phyloP scores from a whole-genome alignment of 73 alveolate species.

The Blepharisma stoltei region DNA sequence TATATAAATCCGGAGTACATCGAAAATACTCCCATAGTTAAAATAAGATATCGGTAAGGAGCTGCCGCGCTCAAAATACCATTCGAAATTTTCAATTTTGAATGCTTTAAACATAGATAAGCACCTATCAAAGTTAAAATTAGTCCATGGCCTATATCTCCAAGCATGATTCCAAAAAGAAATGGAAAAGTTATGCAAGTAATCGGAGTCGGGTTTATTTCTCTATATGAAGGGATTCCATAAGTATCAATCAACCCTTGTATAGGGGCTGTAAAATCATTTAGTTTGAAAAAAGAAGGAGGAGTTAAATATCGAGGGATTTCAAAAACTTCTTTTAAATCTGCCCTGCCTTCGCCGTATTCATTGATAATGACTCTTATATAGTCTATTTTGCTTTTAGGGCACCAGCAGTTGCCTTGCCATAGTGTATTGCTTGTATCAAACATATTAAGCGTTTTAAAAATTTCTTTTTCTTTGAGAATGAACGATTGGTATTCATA shows the following conservation, averaged over 20 bases:
- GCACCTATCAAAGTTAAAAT: slow-evolving; percentile 56
- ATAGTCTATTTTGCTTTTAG: slow-evolving; percentile 41
- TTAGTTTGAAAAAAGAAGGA: slow-evolving; percentile 82
- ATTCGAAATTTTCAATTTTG: neutral
- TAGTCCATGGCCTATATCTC: slow-evolving; percentile 96
- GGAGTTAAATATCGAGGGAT: slow-evolving; percentile 38
- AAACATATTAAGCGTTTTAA: slow-evolving; percentile 46
- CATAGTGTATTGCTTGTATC: slow-evolving; percentile 41
- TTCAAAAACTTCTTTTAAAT: slow-evolving; percentile 36
- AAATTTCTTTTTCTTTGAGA: slow-evolving; percentile 22
- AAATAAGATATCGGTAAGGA: slow-evolving; percentile 67
- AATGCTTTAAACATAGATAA: slow-evolving; percentile 24
- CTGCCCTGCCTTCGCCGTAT: slow-evolving; percentile 34
- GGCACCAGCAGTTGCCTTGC: slow-evolving; percentile 63
- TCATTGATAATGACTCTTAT: slow-evolving; percentile 40
- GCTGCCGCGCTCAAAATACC: slow-evolving; percentile 28
- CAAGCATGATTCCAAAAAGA: slow-evolving; percentile 94
- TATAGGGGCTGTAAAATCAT: slow-evolving; percentile 81
- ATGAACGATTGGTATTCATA: slow-evolving; percentile 2
- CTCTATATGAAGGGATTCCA: slow-evolving; percentile 90
- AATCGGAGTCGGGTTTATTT: slow-evolving; percentile 85
- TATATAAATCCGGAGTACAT: slow-evolving; percentile 84
- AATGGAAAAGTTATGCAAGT: slow-evolving; percentile 87
- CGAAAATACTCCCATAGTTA: slow-evolving; percentile 82
- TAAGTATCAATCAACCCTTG: slow-evolving; percentile 87